Evolutionary conservation across 768 basidiomycete genomes (phyloP).

Genomic region (Harrya chromipes): DNA sequence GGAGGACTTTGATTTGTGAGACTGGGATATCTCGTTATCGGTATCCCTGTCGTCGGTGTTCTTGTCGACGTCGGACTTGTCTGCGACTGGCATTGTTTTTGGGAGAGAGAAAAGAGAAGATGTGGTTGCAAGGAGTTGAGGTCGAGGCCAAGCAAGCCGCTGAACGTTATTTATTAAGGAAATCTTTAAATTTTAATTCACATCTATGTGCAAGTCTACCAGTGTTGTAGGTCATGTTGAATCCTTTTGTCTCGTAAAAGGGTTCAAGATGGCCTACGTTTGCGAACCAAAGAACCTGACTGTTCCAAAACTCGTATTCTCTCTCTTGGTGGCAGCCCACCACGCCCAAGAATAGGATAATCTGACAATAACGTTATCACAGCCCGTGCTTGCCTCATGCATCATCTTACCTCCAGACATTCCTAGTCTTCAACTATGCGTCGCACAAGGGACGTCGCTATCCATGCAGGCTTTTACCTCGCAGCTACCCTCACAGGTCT

Average conservation of each 20-base stretch:
- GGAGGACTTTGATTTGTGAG: slow-evolving; percentile 24
- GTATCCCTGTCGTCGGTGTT: slow-evolving; percentile 15
- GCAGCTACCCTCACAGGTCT: slow-evolving; percentile 16
- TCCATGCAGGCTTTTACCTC: slow-evolving; percentile 9
- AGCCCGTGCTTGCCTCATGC: too few relatives aligned
- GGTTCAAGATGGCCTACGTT: too few relatives aligned
- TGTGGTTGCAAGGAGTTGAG: too few relatives aligned
- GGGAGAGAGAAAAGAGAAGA: background rate
- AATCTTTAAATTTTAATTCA: too few relatives aligned
- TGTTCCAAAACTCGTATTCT: background rate
- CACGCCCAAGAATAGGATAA: too few relatives aligned
- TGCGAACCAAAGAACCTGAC: too few relatives aligned
- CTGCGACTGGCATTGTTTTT: slow-evolving; percentile 19
- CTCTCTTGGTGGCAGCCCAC: background rate
- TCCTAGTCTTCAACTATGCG: slow-evolving; percentile 3
- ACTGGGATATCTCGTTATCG: slow-evolving; percentile 17
- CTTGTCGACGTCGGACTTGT: slow-evolving; percentile 20
- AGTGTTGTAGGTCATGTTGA: too few relatives aligned
- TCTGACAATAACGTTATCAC: background rate
- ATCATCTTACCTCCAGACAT: background rate
- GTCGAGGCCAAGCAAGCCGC: too few relatives aligned
- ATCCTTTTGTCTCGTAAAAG: too few relatives aligned
- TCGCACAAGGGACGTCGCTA: slow-evolving; percentile 5
- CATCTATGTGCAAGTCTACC: too few relatives aligned
- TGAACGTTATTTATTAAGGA: too few relatives aligned